Conservation (phyloP, 352 stramenopile species). For the Peronospora belbahrii region DNA sequence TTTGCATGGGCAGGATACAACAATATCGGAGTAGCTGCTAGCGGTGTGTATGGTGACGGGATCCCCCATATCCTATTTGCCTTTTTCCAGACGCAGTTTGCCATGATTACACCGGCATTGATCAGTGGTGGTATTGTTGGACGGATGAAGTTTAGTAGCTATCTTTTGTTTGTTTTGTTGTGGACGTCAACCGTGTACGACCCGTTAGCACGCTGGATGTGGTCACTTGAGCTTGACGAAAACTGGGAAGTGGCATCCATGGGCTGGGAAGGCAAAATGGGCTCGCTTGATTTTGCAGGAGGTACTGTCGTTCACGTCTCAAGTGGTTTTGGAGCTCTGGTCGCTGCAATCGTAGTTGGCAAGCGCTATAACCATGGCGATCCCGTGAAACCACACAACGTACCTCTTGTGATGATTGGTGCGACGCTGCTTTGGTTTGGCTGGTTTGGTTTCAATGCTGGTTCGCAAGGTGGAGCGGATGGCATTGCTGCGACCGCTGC, state of each 20-base stretch:
- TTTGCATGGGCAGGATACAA: constrained; percentile 60
- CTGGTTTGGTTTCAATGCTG: constrained; percentile 83
- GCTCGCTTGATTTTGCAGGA: constrained; percentile 69
- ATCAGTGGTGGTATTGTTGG: constrained; percentile 78
- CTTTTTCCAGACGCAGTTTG: constrained; percentile 81
- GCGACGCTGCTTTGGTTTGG: constrained; percentile 69
- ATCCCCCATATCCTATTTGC: constrained; percentile 72
- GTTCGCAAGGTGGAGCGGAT: constrained; percentile 47
- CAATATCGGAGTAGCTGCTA: constrained; percentile 33
- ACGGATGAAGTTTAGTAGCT: constrained; percentile 75
- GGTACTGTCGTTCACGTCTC: constrained; percentile 80
- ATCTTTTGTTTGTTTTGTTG: constrained; percentile 65
- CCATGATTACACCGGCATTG: constrained; percentile 72
- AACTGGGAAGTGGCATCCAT: constrained; percentile 34
- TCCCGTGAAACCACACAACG: constrained; percentile 65
- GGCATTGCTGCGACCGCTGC: constrained; percentile 53
- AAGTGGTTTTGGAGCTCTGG: constrained; percentile 61
- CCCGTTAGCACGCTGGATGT: constrained; percentile 81
- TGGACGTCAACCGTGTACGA: constrained; percentile 82
- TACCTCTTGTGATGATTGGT: constrained; percentile 77
- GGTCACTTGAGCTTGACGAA: constrained; percentile 53
- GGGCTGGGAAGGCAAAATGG: constrained; percentile 67
- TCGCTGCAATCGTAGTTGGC: constrained; percentile 58
- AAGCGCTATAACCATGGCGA: constrained; percentile 68
- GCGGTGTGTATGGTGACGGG: constrained; percentile 41